Percentiles rank a stretch among this genome's conserved stretches.
phyloP scores from a whole-genome alignment of 2,329 filamentous ascomycete species.

The Aspergillus chevalieri region DNA sequence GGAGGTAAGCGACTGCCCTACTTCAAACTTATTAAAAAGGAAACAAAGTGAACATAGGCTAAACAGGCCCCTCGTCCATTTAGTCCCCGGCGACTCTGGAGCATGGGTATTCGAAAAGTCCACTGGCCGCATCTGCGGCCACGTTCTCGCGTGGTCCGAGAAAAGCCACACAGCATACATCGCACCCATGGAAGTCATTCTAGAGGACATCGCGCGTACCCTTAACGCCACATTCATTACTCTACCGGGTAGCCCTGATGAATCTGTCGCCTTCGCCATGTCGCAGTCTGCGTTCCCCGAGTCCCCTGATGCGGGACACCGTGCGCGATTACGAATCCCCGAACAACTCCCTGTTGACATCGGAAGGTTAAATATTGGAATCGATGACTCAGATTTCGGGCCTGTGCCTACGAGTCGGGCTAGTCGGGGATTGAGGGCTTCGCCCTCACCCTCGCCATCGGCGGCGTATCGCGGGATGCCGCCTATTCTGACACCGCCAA shows the following conservation, averaged over 20 bases:
- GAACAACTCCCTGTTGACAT: constrained; percentile 25
- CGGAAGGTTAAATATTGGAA: constrained; percentile 14
- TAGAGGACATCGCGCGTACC: constrained; percentile 77
- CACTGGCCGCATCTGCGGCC: constrained; percentile 75
- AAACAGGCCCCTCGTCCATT: no score
- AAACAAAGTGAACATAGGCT: not conserved
- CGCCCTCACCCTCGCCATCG: constrained; percentile 2
- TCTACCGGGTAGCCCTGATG: constrained; percentile 52
- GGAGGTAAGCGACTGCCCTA: constrained; percentile 37
- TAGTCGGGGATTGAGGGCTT: constrained; percentile 10
- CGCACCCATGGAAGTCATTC: constrained; percentile 85
- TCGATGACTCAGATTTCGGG: constrained; percentile 15
- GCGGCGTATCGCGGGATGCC: constrained; percentile 20
- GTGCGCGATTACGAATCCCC: constrained; percentile 15
- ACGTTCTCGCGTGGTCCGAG: constrained; percentile 81
- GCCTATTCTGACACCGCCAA: constrained; percentile 24
- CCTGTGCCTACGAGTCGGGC: constrained; percentile 15
- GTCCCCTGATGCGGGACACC: constrained; percentile 17
- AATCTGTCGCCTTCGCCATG: constrained; percentile 18
- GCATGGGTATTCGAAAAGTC: constrained; percentile 84
- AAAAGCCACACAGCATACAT: constrained; percentile 81
- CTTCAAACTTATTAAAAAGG: not conserved
- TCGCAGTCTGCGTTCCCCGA: constrained; percentile 9
- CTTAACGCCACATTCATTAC: constrained; percentile 64
- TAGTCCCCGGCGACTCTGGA: constrained; percentile 80